Base-by-base conservation (phyloP, 495 filamentous ascomycete species). In the Lasiosphaeriaceae sp. region DNA sequence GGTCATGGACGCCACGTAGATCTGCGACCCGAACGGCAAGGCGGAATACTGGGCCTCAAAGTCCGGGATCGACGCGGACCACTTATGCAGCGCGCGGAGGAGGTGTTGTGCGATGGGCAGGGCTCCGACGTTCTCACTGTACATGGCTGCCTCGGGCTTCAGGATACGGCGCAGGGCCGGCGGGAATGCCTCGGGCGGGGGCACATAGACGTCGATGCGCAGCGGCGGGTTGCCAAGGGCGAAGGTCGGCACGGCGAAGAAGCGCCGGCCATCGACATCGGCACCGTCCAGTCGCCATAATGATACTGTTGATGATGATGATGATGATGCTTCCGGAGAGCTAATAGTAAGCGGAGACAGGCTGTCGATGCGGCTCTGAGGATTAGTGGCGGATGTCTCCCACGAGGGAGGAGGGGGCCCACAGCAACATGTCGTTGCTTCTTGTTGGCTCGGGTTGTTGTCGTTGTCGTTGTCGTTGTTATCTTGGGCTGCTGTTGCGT, bases 191-290 rank as follows among this genome's bases (percentile, higher is more conserved):
- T 76, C 71, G 3, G 52, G 14, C 8, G 63, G 57, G 12, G 74
- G 71, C 31, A 77, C 55, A 57, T 69, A 73, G 22, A 76, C 64
- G 55, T 75, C 74, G 62, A 77, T 71, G 17, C 74, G 69, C 22
- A 72, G 59, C 12, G 74, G 74, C 20, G 71, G 72, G 61, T 48
- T 17, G 70, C 20, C 45, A 16, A 47, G n/a, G 8, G 52, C 52
- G 19, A 55, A 55, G 3, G n/a, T 16, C 2, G 52, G 52, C 22
- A 47, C 43, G 4, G 41, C 52, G n/a, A 55, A 55, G 19, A 55
- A 55, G 16, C 52, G 41, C 11, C 52, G 41, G 24, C 23, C 52
- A 41, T 55, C 52, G 2, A 45, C 19, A 19, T 55, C 52, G 52
- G 52, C 52, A 17, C 52, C 52, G 24, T 55, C 37, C 11, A 55